These are phyloP conservation scores for Kodamaea sp. DNA, from an alignment of 1,139 yeast genomes.

Conservation along the genomic window DNA sequence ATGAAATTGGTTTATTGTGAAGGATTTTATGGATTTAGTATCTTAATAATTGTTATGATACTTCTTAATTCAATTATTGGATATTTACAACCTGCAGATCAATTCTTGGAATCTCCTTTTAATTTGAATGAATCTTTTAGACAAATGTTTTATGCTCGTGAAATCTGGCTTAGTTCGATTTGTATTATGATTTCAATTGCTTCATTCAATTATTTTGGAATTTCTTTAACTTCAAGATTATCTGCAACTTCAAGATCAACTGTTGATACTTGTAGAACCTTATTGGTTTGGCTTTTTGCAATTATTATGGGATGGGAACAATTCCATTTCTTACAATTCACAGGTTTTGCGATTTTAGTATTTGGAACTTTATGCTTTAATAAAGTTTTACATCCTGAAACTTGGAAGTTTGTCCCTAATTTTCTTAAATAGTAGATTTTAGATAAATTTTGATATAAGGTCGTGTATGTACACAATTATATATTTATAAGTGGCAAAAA, in stretches of 20 bases:
- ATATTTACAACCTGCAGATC: conserved; percentile 22
- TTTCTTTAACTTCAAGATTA: conserved; percentile 59
- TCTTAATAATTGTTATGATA: conserved; percentile 45
- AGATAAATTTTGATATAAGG: neutral
- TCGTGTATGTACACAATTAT: neutral
- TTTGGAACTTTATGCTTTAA: conserved; percentile 75
- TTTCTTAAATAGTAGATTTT: conserved; percentile 4
- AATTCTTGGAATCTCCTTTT: conserved; percentile 48
- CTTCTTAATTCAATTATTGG: conserved; percentile 44
- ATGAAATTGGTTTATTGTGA: conserved; percentile 70
- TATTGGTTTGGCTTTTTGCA: conserved; percentile 76
- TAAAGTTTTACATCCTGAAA: conserved; percentile 55
- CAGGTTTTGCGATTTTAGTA: conserved; percentile 64
- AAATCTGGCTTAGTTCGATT: conserved; percentile 51
- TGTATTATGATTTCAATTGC: conserved; percentile 72
- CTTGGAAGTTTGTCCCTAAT: conserved; percentile 46
- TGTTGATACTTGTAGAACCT: conserved; percentile 73
- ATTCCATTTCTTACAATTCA: conserved; percentile 55
- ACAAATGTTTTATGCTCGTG: conserved; percentile 44
- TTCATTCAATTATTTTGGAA: conserved; percentile 69
- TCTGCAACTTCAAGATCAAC: conserved; percentile 82
- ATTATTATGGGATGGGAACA: conserved; percentile 75
- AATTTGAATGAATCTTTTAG: conserved; percentile 51
- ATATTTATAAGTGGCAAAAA: neutral
- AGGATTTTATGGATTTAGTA: conserved; percentile 60